Conservation (phyloP, 768 basidiomycete genomes). For the Termitomyces sp. region DNA sequence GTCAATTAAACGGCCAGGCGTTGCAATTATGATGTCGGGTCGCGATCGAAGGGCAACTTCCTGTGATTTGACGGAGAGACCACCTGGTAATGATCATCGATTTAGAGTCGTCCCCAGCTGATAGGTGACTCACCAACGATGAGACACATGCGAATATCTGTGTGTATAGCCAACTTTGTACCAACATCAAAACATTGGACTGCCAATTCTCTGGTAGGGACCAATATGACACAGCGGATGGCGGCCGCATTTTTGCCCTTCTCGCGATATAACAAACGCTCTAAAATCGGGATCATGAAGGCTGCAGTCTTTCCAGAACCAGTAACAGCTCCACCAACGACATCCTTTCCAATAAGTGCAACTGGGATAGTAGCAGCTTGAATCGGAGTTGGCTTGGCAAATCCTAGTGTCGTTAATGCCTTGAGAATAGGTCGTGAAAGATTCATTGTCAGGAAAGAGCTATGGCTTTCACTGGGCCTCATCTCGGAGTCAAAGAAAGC, state of each 20-base stretch:
- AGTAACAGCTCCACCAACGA: constrained; percentile 94
- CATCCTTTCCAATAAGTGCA: constrained; percentile 90
- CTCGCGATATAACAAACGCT: constrained; percentile 89
- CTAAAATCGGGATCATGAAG: constrained; percentile 91
- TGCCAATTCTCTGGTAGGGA: constrained; percentile 92
- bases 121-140: constrained; percentile 63
- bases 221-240: constrained; percentile 86
- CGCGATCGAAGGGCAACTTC: constrained; percentile 78
- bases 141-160: constrained; percentile 89
- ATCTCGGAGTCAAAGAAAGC: constrained; percentile 79
- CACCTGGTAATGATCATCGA: constrained; percentile 48
- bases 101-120: neutral
- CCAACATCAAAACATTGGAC: constrained; percentile 96
- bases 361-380: constrained; percentile 93
- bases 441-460: constrained; percentile 90
- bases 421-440: constrained; percentile 92
- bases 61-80: constrained; percentile 89
- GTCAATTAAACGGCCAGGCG: constrained; percentile 96
- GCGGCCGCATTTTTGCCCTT: constrained; percentile 82
- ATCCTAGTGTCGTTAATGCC: constrained; percentile 77
- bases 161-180: constrained; percentile 75
- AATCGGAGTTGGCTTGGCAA: constrained; percentile 88
- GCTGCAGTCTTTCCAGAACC: constrained; percentile 99
- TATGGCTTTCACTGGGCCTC: constrained; percentile 44
- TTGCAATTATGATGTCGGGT: constrained; percentile 94